A percentile compares a stretch with the other conserved stretches of the same genome.
Evolutionary conservation across 768 basidiomycete species (phyloP).

Genomic region (Leccinum truebloodii): DNA sequence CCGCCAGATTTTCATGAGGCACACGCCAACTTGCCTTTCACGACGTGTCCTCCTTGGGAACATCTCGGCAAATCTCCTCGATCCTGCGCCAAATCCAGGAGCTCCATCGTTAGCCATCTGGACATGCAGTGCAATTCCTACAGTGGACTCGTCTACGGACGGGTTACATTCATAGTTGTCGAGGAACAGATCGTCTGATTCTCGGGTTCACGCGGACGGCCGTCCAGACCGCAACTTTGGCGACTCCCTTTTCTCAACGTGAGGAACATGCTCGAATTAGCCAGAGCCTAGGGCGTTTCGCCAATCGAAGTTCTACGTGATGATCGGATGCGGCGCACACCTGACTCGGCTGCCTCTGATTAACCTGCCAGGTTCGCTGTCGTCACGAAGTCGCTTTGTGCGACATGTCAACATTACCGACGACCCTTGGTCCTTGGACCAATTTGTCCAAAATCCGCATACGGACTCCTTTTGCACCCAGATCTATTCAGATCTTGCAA

Average conservation of each 20-base stretch:
- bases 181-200: slow-evolving; percentile 16
- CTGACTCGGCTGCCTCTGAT: neutral
- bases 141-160: slow-evolving; percentile 2
- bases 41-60: slow-evolving; percentile 28
- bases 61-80: slow-evolving; percentile 24
- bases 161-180: slow-evolving; percentile 3
- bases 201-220: slow-evolving; percentile 10
- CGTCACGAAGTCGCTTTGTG: neutral
- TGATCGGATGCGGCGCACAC: neutral
- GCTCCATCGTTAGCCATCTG: slow-evolving; percentile 4
- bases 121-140: neutral
- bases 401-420: slow-evolving; percentile 1
- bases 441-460: slow-evolving; percentile 5
- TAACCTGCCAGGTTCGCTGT: neutral
- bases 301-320: slow-evolving; percentile 1
- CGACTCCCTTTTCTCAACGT: slow-evolving; percentile 12
- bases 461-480: slow-evolving; percentile 15
- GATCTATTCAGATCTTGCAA: slow-evolving; percentile 23
- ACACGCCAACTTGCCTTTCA: slow-evolving; percentile 8
- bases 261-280: neutral
- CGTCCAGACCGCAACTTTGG: slow-evolving; percentile 14
- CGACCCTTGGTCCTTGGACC: slow-evolving; percentile 7
- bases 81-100: neutral
- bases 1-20: slow-evolving; percentile 28
- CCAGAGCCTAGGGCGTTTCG: neutral